phyloP scores from a whole-genome alignment of 2,329 filamentous ascomycete genomes.

The Beauveria sp. region DNA sequence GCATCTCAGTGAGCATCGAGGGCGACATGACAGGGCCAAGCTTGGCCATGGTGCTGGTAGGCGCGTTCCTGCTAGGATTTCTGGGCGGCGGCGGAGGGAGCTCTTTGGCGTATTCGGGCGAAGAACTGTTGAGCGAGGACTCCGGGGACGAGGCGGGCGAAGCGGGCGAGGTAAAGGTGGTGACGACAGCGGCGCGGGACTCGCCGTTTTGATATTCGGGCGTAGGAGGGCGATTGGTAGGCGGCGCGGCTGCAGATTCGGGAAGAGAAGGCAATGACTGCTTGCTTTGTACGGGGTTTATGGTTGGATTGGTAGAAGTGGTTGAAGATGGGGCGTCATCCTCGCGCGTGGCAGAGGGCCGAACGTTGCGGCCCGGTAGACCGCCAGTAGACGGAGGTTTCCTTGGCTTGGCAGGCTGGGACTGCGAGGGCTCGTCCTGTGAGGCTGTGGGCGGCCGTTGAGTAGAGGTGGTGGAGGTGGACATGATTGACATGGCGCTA shows the following conservation, averaged over 20 bases:
- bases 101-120: conserved; percentile 11
- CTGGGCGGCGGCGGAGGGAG: conserved; percentile 8
- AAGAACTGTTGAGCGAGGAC: conserved; percentile 18
- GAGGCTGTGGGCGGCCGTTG: conserved; percentile 14
- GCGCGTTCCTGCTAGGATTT: background rate
- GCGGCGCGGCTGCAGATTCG: background rate
- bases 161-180: conserved; percentile 32
- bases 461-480: conserved; percentile 5
- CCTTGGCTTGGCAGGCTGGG: background rate
- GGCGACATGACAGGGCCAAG: background rate
- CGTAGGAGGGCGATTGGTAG: conserved; percentile 35
- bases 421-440: conserved; percentile 14
- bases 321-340: background rate
- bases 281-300: background rate
- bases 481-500: conserved; percentile 15
- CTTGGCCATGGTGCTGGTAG: background rate
- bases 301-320: background rate
- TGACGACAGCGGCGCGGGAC: conserved; percentile 27
- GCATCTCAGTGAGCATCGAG: conserved; percentile 5
- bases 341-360: conserved; percentile 13
- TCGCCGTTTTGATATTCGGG: conserved; percentile 42
- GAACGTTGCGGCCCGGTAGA: conserved; percentile 23
- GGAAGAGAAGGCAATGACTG: background rate
- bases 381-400: conserved; percentile 16
- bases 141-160: conserved; percentile 40